These are phyloP conservation scores for Boletellus deceptivus DNA, from an alignment of 1,284 basidiomycete species.

Conservation along the genomic window DNA sequence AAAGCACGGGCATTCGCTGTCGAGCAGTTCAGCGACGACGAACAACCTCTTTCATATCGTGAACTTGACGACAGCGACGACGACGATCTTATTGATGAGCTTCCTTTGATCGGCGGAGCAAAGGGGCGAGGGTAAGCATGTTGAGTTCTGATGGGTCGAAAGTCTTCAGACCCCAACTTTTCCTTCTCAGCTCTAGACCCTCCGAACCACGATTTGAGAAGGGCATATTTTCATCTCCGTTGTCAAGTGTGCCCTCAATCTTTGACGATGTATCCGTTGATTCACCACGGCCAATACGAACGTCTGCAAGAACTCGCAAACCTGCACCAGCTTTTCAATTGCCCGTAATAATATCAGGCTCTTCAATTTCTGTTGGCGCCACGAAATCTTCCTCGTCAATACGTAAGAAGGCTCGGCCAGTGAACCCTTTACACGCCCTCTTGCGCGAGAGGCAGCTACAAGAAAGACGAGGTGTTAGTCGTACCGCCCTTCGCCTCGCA, in stretches of 20 bases:
- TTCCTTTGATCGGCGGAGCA: slow-evolving; percentile 15
- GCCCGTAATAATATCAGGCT: slow-evolving; percentile 12
- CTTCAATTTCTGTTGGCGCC: slow-evolving; percentile 1
- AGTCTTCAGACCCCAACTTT: background rate
- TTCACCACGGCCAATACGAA: slow-evolving; percentile 6
- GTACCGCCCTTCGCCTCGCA: slow-evolving; percentile 43
- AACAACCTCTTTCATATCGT: slow-evolving; percentile 38
- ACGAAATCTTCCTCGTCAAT: slow-evolving; percentile 1
- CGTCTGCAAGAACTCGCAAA: slow-evolving; percentile 19
- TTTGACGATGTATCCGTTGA: background rate
- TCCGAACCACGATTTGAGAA: background rate
- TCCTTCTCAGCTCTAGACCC: slow-evolving; percentile 7
- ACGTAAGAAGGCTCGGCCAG: slow-evolving; percentile 28
- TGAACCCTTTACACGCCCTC: slow-evolving; percentile 53
- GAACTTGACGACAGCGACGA: slow-evolving; percentile 53
- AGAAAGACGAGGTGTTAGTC: slow-evolving; percentile 44
- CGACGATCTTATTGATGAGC: slow-evolving; percentile 35
- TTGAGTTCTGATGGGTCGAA: background rate
- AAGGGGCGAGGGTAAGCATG: slow-evolving; percentile 22
- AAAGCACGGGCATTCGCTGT: slow-evolving; percentile 52
- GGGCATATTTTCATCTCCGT: slow-evolving; percentile 22
- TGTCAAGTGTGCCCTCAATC: slow-evolving; percentile 25
- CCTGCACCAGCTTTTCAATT: slow-evolving; percentile 3
- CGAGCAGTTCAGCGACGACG: slow-evolving; percentile 42
- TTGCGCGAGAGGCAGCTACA: slow-evolving; percentile 51